Evolutionary conservation across 2,329 filamentous ascomycete genomes (phyloP).

Genomic region (Alternaria incomplexa): DNA sequence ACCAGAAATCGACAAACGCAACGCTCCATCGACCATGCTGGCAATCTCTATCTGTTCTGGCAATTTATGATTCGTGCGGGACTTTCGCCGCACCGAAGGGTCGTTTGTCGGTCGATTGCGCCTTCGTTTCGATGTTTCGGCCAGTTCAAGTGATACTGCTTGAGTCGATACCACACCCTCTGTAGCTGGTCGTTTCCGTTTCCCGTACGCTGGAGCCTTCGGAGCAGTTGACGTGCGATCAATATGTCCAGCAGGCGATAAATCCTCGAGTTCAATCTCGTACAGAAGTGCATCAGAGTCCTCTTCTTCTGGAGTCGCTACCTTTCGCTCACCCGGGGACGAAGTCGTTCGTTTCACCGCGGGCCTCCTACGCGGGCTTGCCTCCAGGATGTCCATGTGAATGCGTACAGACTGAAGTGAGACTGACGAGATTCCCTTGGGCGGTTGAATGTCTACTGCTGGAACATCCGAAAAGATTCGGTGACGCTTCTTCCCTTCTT

Average conservation of each 20-base stretch:
- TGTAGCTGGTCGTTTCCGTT: conserved; percentile 6
- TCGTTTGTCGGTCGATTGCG: neutral
- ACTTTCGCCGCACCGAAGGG: neutral
- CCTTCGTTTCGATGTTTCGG: neutral
- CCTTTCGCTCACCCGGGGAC: neutral
- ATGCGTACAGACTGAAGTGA: conserved; percentile 39
- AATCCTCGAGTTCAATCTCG: neutral
- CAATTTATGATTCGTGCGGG: neutral
- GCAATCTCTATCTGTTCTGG: neutral
- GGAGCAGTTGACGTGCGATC: neutral
- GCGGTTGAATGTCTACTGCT: conserved; percentile 38
- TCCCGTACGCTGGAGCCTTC: neutral
- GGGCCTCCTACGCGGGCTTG: conserved; percentile 7
- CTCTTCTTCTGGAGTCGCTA: neutral
- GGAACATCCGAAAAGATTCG: conserved; percentile 31
- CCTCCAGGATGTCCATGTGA: conserved; percentile 25
- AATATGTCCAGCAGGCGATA: too few species aligned
- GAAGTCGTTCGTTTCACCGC: conserved; percentile 17
- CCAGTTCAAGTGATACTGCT: neutral
- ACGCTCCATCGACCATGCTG: conserved; percentile 42
- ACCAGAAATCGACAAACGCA: conserved; percentile 46
- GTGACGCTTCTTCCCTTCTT: conserved; percentile 20
- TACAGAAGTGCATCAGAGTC: neutral
- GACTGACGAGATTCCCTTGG: conserved; percentile 31
- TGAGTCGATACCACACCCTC: neutral